Base-by-base conservation (phyloP, 2,329 filamentous ascomycete species). In the Botrytis fabae region DNA sequence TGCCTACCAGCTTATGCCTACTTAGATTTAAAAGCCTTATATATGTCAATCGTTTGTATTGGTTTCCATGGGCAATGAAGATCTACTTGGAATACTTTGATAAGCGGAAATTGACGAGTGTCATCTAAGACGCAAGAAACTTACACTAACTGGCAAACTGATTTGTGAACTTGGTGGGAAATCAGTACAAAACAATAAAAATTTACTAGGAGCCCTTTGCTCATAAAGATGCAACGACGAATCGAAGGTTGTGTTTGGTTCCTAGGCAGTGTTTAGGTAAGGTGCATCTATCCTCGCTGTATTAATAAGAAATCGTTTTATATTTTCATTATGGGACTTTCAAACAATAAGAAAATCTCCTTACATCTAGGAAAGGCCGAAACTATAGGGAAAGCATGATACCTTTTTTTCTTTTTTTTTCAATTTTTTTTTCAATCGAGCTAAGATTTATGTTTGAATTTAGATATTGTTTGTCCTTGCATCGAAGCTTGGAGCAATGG, bases 321-420 rank as follows among this genome's bases (percentile, higher is more conserved):
- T 12, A 6, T 35, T 7, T 14, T 18, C 51, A 25, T 20, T 14
- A 14, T 12, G 18, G 9, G 10, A 60, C 32, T 5, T 60, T 35
- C 57, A 35, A 35, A 35, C 20, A 9, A 18, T 12, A 20, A 22
- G 1, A 10, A 22, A 12, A 20, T 5, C 8, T 35, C 32, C 4
- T 35, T 60, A 1, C 20, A 20, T 60, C 32, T 60, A 25, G 20
- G 2, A 25, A 22, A 12, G 0, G 10, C 10, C 32, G 12, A 25
- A 14, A 16, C 1, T 5, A 25, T 0, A 4, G 0, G 20, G 6
- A 38, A n/a, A 35, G 28, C 20, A 5, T 35, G 32, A 3, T 32
- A 32, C 32, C 4, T 32, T 32, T 32, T 32, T 32, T 32, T 32
- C 3, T 32, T 32, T 32, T 32, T 32, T 4, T 32, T 32, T 32